These are phyloP conservation scores for Bryoglossum gracile DNA, from an alignment of 495 filamentous ascomycete species.

Conservation along the genomic window DNA sequence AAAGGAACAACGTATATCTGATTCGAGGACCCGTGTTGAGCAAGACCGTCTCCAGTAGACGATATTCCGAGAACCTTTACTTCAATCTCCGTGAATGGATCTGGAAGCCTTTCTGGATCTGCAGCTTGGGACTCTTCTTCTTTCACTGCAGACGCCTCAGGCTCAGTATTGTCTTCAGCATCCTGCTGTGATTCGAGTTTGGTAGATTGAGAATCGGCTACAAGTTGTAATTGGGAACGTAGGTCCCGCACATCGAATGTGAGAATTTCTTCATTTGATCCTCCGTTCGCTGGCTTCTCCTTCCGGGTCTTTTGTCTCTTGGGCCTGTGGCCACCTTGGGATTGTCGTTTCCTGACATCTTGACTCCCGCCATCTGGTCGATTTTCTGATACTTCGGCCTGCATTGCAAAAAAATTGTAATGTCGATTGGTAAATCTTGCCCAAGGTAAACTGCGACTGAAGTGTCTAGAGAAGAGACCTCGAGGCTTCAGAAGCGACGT, in stretches of 20 bases:
- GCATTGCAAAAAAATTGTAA: too few species aligned
- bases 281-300: constrained; percentile 43
- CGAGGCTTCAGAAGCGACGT: too few species aligned
- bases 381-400: too few species aligned
- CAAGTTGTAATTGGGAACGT: constrained; percentile 44
- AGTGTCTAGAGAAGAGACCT: too few species aligned
- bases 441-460: too few species aligned
- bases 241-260: constrained; percentile 60
- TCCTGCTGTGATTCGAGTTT: not conserved
- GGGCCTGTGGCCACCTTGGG: constrained; percentile 16
- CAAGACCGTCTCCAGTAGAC: constrained; percentile 87
- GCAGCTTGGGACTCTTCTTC: constrained; percentile 21
- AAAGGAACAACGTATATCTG: constrained; percentile 90
- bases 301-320: constrained; percentile 45
- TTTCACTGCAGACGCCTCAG: constrained; percentile 4
- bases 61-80: constrained; percentile 68
- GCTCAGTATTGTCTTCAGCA: not conserved
- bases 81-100: constrained; percentile 67
- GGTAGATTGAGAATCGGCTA: constrained; percentile 27
- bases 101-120: constrained; percentile 43
- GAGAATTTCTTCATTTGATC: constrained; percentile 68
- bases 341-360: constrained; percentile 31
- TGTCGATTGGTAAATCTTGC: too few species aligned
- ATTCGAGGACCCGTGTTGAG: constrained; percentile 50
- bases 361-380: too few species aligned